Evolutionary conservation across 768 basidiomycete species (phyloP).

Genomic region (Boletus vinaceobasis): DNA sequence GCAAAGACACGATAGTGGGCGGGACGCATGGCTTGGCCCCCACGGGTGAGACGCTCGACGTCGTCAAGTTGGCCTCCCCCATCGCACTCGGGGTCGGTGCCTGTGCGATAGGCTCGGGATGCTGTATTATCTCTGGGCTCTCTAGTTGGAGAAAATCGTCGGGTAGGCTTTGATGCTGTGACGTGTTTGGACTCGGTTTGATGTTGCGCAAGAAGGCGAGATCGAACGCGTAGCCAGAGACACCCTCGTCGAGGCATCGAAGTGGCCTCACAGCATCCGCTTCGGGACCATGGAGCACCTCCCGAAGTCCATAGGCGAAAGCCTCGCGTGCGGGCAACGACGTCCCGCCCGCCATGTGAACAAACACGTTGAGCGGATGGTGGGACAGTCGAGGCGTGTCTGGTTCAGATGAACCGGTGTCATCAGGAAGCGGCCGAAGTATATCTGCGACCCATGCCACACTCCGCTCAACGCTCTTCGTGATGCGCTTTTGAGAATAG

Average conservation of each 20-base stretch:
- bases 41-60: neutral
- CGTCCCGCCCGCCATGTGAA: slow-evolving; percentile 66
- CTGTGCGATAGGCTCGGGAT: slow-evolving; percentile 7
- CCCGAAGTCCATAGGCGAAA: slow-evolving; percentile 57
- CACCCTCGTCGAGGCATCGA: slow-evolving; percentile 60
- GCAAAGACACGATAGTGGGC: slow-evolving; percentile 36
- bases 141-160: slow-evolving; percentile 16
- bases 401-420: neutral
- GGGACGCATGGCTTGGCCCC: neutral
- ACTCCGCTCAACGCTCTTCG: slow-evolving; percentile 72
- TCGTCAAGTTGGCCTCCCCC: neutral
- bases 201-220: slow-evolving; percentile 46
- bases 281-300: slow-evolving; percentile 55
- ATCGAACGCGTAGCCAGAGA: slow-evolving; percentile 70
- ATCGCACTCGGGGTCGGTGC: slow-evolving; percentile 5
- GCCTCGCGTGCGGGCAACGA: slow-evolving; percentile 55
- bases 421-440: slow-evolving; percentile 34
- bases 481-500: slow-evolving; percentile 73
- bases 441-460: slow-evolving; percentile 59
- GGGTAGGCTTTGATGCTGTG: slow-evolving; percentile 11
- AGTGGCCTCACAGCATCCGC: slow-evolving; percentile 49
- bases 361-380: slow-evolving; percentile 49
- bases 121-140: slow-evolving; percentile 12
- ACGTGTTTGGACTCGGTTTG: slow-evolving; percentile 11
- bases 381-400: neutral